Conservation (phyloP, 345 rosid species). For the Syzygium aromaticum region DNA sequence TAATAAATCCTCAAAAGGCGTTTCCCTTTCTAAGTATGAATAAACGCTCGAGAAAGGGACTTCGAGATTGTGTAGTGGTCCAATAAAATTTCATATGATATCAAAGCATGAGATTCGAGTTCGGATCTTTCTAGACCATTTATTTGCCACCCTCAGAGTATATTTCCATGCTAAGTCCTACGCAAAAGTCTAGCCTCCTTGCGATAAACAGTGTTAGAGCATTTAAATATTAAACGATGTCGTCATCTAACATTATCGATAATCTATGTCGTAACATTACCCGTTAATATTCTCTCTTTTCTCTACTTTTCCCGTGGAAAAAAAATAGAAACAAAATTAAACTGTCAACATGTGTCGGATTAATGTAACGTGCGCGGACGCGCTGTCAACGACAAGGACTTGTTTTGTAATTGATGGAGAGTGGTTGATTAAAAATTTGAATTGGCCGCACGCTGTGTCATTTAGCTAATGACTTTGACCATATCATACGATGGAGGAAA, state of each 20-base stretch:
- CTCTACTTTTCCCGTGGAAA: background rate
- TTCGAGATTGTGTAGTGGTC: rapidly evolving
- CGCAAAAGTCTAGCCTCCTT: background rate
- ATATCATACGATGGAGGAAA: background rate
- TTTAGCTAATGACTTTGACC: background rate
- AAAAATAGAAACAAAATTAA: no score
- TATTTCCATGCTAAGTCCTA: background rate
- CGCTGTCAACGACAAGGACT: background rate
- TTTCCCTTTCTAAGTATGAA: background rate
- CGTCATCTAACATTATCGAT: background rate
- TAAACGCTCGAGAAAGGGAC: rapidly evolving
- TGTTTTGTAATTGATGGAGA: background rate
- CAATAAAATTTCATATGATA: background rate
- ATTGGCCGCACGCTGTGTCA: background rate
- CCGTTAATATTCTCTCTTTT: background rate
- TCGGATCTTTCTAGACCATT: background rate
- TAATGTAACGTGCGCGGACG: background rate
- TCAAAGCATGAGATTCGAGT: background rate
- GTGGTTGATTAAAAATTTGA: background rate
- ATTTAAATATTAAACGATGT: background rate
- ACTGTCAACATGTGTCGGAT: background rate
- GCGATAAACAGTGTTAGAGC: background rate
- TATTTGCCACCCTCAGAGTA: no score
- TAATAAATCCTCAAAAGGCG: background rate
- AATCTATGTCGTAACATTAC: rapidly evolving